Base-by-base conservation (phyloP, 1,284 basidiomycete genomes). In the Butyriboletus appendiculatus region DNA sequence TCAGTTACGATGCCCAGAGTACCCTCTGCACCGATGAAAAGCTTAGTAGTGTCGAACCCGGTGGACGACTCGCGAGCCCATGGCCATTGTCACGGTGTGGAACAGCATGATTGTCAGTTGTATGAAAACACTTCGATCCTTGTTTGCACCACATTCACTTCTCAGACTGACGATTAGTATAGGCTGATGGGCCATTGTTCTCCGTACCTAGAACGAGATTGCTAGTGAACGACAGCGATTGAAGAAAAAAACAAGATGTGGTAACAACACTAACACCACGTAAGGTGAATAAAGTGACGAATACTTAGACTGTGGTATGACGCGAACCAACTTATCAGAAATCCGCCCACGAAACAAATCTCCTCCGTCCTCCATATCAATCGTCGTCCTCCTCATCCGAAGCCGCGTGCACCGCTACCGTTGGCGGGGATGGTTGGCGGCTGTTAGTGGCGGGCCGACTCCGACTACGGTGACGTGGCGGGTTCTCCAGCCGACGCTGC, bases 11-110 rank as follows among this genome's bases (percentile, higher is more conserved):
- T 85, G 2, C 91, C 91, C 40, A 93, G 72, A 0, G 90, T 92
- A 4, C 91, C 91, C 66, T 93, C 91, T 1, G 89, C 86, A 2
- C 91, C 90, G 47, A 92, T 84, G 73, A 92, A 92, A n/a, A 92
- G 72, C 61, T 90, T 88, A 15, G 26, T 22, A 22, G 22, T 22
- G 22, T 22, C 22, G 22, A 22, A 22, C 22, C 22, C 22, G 22
- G 22, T 22, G 22, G 22, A 22, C 22, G 22, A 22, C 22, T 22
- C 4, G 22, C 22, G 22, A 22, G 22, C 22, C 22, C 22, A 22
- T n/a, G n/a, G n/a, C n/a, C n/a, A n/a, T n/a, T n/a, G n/a, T n/a
- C n/a, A n/a, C n/a, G n/a, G n/a, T 30, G 28, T 30, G 30, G 30
- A 12, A 30, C 30, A 30, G 30, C 11, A 30, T 30, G 30, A 30